Percentiles rank a stretch among this genome's conserved stretches.
Evolutionary conservation across 495 filamentous ascomycete species (phyloP).

Genomic region (Bathelium albidoporum): DNA sequence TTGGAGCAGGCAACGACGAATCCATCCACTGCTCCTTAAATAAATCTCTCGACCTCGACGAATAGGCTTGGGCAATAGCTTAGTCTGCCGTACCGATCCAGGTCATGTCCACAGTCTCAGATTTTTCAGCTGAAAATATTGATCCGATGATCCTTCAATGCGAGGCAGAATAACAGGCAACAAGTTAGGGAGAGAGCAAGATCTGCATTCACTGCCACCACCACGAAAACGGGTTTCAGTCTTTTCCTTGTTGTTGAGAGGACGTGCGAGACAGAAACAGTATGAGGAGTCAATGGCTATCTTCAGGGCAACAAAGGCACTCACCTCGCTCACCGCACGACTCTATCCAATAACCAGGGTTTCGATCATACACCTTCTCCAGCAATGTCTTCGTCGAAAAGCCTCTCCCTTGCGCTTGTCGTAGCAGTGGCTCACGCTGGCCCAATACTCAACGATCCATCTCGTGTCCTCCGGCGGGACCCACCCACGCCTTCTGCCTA

Average conservation of each 20-base stretch:
- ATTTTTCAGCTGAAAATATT: background rate
- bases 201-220: background rate
- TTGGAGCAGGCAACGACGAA: background rate
- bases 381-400: background rate
- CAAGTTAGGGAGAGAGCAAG: background rate
- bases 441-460: background rate
- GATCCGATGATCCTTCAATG: background rate
- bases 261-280: constrained; percentile 4
- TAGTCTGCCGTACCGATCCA: background rate
- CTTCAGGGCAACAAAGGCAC: background rate
- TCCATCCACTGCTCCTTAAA: constrained; percentile 1
- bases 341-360: constrained; percentile 1
- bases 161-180: background rate
- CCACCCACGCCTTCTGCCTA: constrained; percentile 7
- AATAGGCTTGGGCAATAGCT: constrained; percentile 3
- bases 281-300: background rate
- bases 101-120: background rate
- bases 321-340: background rate
- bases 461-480: constrained; percentile 3
- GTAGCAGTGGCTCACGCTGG: constrained; percentile 1
- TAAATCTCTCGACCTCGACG: constrained; percentile 2
- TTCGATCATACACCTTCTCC: constrained; percentile 1
- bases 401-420: constrained; percentile 3
- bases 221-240: background rate
- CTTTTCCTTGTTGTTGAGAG: constrained; percentile 3